These are phyloP conservation scores for Aspergillus sp. DNA, from an alignment of 2,329 filamentous ascomycete species.

Conservation along the genomic window DNA sequence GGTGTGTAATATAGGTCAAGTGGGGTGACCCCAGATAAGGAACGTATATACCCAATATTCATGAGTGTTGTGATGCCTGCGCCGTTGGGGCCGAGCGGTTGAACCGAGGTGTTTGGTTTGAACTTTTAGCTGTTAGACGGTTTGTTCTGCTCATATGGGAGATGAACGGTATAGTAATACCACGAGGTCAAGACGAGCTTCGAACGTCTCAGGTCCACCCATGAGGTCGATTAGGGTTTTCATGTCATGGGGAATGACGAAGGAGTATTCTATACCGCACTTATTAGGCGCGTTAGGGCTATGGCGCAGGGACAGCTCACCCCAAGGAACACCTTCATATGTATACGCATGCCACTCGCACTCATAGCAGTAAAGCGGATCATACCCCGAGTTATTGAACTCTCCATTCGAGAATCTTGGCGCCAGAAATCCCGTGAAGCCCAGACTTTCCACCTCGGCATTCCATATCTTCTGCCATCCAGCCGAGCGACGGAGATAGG, in stretches of 20 bases:
- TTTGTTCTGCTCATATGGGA: background rate
- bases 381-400: conserved; percentile 51
- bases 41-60: conserved; percentile 48
- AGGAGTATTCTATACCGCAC: conserved; percentile 56
- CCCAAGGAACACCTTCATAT: conserved; percentile 66
- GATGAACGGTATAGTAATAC: conserved; percentile 19
- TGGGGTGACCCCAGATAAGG: too few species aligned
- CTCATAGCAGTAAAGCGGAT: conserved; percentile 62
- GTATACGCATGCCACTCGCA: conserved; percentile 69
- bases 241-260: conserved; percentile 70
- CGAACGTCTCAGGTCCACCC: conserved; percentile 60
- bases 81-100: conserved; percentile 36
- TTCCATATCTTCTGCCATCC: conserved; percentile 78
- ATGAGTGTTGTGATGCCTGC: conserved; percentile 58
- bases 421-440: conserved; percentile 61
- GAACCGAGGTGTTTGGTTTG: conserved; percentile 34
- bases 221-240: conserved; percentile 56
- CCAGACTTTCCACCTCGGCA: conserved; percentile 58
- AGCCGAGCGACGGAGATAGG: conserved; percentile 66
- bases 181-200: conserved; percentile 63
- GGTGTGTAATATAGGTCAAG: too few species aligned
- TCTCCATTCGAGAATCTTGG: conserved; percentile 57
- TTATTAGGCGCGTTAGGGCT: background rate
- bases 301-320: conserved; percentile 23
- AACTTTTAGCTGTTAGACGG: conserved; percentile 44